Conservation (phyloP, 352 stramenopile species). For the Plasmopara muralis region DNA sequence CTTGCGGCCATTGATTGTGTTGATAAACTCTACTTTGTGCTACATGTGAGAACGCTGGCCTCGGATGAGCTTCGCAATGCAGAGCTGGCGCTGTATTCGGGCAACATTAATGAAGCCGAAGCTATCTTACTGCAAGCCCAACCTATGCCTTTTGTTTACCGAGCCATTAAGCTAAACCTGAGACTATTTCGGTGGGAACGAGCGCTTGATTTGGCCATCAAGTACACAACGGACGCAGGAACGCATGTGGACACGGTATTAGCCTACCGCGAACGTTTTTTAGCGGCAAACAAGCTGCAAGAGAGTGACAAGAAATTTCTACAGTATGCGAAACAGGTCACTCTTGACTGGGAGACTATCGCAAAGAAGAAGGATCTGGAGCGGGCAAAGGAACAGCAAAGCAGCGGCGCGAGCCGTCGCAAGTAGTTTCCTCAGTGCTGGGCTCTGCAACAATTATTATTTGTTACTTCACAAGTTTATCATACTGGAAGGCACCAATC, state of each 20-base stretch:
- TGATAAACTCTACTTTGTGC: conserved; percentile 92
- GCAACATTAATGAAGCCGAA: conserved; percentile 88
- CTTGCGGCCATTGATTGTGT: conserved; percentile 87
- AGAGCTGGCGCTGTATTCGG: conserved; percentile 81
- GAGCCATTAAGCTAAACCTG: conserved; percentile 92
- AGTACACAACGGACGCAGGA: conserved; percentile 77
- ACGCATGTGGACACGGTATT: conserved; percentile 89
- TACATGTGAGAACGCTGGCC: conserved; percentile 81
- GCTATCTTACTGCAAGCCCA: conserved; percentile 87
- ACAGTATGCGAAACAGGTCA: conserved; percentile 81
- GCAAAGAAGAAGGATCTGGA: conserved; percentile 87
- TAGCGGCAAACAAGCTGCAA: conserved; percentile 80
- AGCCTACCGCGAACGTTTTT: conserved; percentile 81
- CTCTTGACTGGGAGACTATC: conserved; percentile 85
- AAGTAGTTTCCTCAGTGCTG: conserved; percentile 31
- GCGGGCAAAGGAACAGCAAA: conserved; percentile 66
- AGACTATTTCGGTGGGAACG: conserved; percentile 85
- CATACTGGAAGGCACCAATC: no score
- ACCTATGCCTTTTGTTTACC: conserved; percentile 84
- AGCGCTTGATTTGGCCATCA: conserved; percentile 84
- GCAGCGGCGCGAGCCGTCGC: conserved; percentile 29
- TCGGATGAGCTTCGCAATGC: conserved; percentile 84
- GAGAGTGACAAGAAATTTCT: conserved; percentile 87
- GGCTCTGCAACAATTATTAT: no score
- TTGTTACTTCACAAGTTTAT: no score